Conservation (phyloP, 805 yeast species). For the Pichia scutulata region DNA sequence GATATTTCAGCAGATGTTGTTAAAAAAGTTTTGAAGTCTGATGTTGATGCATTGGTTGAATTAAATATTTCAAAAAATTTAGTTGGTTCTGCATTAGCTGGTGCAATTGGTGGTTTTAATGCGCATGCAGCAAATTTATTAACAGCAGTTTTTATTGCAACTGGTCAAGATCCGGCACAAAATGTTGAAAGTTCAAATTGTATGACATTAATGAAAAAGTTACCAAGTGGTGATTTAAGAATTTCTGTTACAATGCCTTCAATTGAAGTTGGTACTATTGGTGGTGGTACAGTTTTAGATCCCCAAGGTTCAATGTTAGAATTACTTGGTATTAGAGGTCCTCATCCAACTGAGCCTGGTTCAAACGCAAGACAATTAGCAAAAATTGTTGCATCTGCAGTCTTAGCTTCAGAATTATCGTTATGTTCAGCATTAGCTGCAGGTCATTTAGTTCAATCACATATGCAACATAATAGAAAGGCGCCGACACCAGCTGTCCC, state of each 20-base stretch:
- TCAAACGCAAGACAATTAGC: conserved; percentile 92
- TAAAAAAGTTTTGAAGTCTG: conserved; percentile 75
- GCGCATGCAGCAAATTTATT: conserved; percentile 97
- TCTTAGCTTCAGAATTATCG: conserved; percentile 92
- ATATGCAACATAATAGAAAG: conserved; percentile 87
- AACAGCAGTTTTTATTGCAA: conserved; percentile 88
- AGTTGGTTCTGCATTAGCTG: conserved; percentile 98
- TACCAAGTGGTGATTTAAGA: conserved; percentile 65
- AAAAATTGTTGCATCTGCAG: conserved; percentile 86
- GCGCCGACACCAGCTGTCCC: conserved; percentile 25
- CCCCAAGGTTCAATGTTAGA: conserved; percentile 97
- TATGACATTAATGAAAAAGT: conserved; percentile 88
- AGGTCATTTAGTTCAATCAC: conserved; percentile 96
- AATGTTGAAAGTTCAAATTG: conserved; percentile 97
- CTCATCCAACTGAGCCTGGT: conserved; percentile 91
- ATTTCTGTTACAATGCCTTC: conserved; percentile 99
- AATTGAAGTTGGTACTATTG: conserved; percentile 97
- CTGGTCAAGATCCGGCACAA: conserved; percentile 99
- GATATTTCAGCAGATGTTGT: conserved; percentile 79
- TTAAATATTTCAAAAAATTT: conserved; percentile 83
- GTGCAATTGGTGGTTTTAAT: conserved; percentile 94
- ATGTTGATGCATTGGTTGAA: conserved; percentile 86
- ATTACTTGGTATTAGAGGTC: conserved; percentile 89
- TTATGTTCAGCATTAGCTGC: conserved; percentile 95
- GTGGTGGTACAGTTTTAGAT: conserved; percentile 96